Evolutionary conservation across 2,329 filamentous ascomycete species (phyloP).

Genomic region (Furcasterigmium furcatum): DNA sequence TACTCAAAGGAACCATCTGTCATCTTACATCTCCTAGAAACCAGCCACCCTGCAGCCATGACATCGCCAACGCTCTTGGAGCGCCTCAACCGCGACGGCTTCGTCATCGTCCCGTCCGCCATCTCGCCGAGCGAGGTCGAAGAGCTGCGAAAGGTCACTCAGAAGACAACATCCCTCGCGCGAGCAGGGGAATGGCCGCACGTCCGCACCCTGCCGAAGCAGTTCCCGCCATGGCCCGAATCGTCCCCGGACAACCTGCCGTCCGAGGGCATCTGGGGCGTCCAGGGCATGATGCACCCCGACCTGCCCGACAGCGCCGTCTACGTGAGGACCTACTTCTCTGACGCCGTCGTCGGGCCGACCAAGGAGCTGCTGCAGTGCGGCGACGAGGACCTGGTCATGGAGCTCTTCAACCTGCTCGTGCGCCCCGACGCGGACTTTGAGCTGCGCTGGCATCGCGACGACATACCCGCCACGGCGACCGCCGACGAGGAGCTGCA

Average conservation of each 20-base stretch:
- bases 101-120: constrained; percentile 67
- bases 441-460: constrained; percentile 78
- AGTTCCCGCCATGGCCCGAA: constrained; percentile 77
- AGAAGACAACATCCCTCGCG: constrained; percentile 55
- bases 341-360: constrained; percentile 56
- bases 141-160: constrained; percentile 57
- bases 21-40: too few species aligned
- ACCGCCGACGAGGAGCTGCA: constrained; percentile 63
- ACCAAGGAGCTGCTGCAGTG: constrained; percentile 61
- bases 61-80: constrained; percentile 30
- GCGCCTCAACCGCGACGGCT: constrained; percentile 68
- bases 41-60: constrained; percentile 1
- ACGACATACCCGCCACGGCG: constrained; percentile 71
- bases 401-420: constrained; percentile 87
- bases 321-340: constrained; percentile 73
- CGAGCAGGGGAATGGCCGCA: constrained; percentile 74
- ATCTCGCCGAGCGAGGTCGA: constrained; percentile 54
- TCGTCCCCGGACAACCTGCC: constrained; percentile 40
- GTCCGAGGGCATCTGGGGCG: constrained; percentile 76
- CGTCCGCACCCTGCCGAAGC: constrained; percentile 81
- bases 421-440: constrained; percentile 71
- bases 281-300: constrained; percentile 81
- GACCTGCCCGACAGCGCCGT: constrained; percentile 56
- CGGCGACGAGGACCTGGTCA: constrained; percentile 63
- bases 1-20: too few species aligned